Evolutionary conservation across 495 filamentous ascomycete genomes (phyloP).

Genomic region (Podospora pseudoanserina): DNA sequence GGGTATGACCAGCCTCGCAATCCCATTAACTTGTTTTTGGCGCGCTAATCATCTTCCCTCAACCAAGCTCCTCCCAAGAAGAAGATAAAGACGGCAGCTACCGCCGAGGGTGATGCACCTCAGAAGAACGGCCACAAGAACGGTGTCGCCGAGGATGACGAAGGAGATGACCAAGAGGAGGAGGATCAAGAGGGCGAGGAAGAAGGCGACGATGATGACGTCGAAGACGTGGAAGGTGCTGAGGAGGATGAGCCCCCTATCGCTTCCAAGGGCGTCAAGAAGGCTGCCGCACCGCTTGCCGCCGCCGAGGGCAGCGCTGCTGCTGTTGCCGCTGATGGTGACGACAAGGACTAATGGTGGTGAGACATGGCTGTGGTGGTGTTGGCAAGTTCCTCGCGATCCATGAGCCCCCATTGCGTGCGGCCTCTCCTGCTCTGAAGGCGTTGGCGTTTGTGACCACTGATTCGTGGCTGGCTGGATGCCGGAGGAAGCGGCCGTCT

Average conservation of each 20-base stretch:
- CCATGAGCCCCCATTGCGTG: neutral
- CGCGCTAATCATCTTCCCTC: slow-evolving; percentile 5
- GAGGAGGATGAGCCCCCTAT: slow-evolving; percentile 33
- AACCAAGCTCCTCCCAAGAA: slow-evolving; percentile 47
- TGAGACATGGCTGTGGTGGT: neutral
- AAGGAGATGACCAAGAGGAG: slow-evolving; percentile 33
- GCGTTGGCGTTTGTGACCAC: neutral
- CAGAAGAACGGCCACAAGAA: slow-evolving; percentile 33
- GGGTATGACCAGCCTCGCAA: slow-evolving; percentile 27
- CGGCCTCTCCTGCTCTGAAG: neutral
- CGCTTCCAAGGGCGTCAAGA: slow-evolving; percentile 35
- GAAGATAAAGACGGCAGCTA: slow-evolving; percentile 42
- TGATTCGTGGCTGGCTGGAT: neutral
- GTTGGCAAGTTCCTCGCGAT: neutral
- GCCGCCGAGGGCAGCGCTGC: slow-evolving; percentile 15
- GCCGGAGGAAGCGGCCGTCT: neutral
- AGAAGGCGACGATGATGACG: slow-evolving; percentile 33
- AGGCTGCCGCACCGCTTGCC: slow-evolving; percentile 22
- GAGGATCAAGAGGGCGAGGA: slow-evolving; percentile 32
- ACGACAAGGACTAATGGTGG: slow-evolving; percentile 33
- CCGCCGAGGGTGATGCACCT: slow-evolving; percentile 27
- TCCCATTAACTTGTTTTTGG: slow-evolving; percentile 5
- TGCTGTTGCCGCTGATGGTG: slow-evolving; percentile 28
- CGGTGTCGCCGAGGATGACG: slow-evolving; percentile 26
- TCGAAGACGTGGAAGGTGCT: slow-evolving; percentile 33